A percentile compares a stretch with the other conserved stretches of the same genome.
Conservation (phyloP, 2,329 filamentous ascomycete genomes). For the Aspergillus viridinutans region DNA sequence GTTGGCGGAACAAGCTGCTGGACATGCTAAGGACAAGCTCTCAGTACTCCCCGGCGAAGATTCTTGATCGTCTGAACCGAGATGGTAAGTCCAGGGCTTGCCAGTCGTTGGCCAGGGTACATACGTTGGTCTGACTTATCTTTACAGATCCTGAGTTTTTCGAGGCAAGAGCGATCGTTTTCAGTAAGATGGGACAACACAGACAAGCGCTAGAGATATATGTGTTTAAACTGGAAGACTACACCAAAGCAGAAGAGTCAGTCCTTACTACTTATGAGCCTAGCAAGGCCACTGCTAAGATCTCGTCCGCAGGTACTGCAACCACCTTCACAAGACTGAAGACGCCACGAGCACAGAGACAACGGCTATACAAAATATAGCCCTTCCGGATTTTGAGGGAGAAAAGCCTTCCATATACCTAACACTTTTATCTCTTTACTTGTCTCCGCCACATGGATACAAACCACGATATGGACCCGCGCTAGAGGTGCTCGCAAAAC, state of each 20-base stretch:
- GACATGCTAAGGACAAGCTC: conserved; percentile 70
- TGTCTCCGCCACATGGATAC: conserved; percentile 72
- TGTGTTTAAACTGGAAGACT: conserved; percentile 88
- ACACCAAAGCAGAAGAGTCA: conserved; percentile 86
- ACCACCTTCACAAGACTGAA: conserved; percentile 68
- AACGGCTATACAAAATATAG: conserved; percentile 33
- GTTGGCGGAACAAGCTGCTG: conserved; percentile 64
- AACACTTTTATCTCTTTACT: conserved; percentile 81
- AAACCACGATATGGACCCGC: conserved; percentile 72
- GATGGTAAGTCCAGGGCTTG: conserved; percentile 62
- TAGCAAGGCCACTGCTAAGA: conserved; percentile 9
- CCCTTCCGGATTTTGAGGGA: conserved; percentile 50
- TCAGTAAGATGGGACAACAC: conserved; percentile 93
- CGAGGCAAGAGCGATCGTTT: conserved; percentile 82
- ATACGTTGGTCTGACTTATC: conserved; percentile 5
- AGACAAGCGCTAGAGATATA: conserved; percentile 96
- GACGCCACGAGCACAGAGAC: conserved; percentile 39
- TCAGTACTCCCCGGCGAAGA: conserved; percentile 75
- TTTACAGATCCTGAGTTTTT: conserved; percentile 73
- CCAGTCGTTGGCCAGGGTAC: background rate
- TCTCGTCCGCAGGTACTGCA: conserved; percentile 67
- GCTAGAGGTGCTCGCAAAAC: conserved; percentile 80
- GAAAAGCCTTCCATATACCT: conserved; percentile 79
- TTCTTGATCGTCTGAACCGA: conserved; percentile 71
- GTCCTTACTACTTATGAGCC: conserved; percentile 29